Percentiles rank a stretch among this genome's conserved stretches.
Conservation (phyloP, 208 protist genomes). For the Porcisia deanei region DNA sequence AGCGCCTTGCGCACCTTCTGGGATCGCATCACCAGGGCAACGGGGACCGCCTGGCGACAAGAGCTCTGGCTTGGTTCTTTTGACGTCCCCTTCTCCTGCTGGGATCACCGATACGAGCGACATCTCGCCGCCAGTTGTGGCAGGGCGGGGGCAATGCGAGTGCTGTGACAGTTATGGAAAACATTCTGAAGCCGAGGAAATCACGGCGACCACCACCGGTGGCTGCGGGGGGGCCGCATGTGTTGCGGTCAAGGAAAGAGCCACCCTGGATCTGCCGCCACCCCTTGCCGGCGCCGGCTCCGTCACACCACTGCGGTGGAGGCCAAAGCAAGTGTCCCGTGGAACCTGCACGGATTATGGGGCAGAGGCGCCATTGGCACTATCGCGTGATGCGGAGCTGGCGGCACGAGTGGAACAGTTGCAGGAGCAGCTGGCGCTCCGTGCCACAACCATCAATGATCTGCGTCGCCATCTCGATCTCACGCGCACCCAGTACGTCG, state of each 20-base stretch:
- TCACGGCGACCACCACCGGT: background rate
- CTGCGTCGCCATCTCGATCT: conserved; percentile 55
- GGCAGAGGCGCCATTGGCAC: background rate
- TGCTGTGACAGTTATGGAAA: background rate
- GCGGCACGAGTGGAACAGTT: conserved; percentile 28
- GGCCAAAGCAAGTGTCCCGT: conserved; percentile 46
- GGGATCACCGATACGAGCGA: conserved; percentile 22
- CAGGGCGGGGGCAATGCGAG: background rate
- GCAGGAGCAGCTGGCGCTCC: conserved; percentile 52
- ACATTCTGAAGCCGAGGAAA: background rate
- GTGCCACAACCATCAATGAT: conserved; percentile 50
- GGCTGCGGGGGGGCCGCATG: too few species aligned
- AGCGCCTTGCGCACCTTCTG: background rate
- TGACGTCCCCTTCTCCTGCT: conserved; percentile 6
- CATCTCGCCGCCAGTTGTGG: background rate
- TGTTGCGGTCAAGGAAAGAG: background rate
- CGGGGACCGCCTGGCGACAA: conserved; percentile 10
- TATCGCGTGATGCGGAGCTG: conserved; percentile 18
- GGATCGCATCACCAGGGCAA: background rate
- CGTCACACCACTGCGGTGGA: conserved; percentile 24
- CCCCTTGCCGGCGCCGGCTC: background rate
- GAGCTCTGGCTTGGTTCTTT: background rate
- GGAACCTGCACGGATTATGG: conserved; percentile 33
- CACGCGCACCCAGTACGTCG: conserved; percentile 34
- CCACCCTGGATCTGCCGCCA: conserved; percentile 1